Evolutionary conservation across 2,329 filamentous ascomycete genomes (phyloP).

Genomic region (Microdochium paspali): DNA sequence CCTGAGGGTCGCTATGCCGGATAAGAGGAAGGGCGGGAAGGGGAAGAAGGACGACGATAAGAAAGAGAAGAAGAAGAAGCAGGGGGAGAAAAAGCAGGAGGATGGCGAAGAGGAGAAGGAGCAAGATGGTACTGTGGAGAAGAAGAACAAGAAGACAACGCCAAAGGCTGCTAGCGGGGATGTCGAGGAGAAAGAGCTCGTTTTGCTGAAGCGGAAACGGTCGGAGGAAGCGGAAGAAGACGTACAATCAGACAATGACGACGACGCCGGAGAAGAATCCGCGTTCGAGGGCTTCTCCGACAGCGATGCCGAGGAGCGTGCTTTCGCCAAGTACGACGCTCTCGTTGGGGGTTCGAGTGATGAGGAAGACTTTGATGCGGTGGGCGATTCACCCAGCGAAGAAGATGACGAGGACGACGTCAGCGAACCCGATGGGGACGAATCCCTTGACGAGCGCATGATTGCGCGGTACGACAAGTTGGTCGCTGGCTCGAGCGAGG

Average conservation of each 20-base stretch:
- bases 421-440: slow-evolving; percentile 12
- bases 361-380: slow-evolving; percentile 27
- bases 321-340: slow-evolving; percentile 32
- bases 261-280: slow-evolving; percentile 10
- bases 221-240: slow-evolving; percentile 9
- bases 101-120: slow-evolving; percentile 11
- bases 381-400: slow-evolving; percentile 20
- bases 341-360: slow-evolving; percentile 34
- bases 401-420: slow-evolving; percentile 21
- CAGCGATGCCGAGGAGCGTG: slow-evolving; percentile 24
- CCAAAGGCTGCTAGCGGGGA: slow-evolving; percentile 7
- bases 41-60: slow-evolving; percentile 16
- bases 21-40: slow-evolving; percentile 24
- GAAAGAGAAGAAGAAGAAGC: slow-evolving; percentile 18
- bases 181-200: slow-evolving; percentile 12
- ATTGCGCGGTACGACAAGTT: slow-evolving; percentile 33
- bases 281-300: slow-evolving; percentile 16
- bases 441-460: slow-evolving; percentile 10
- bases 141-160: slow-evolving; percentile 6
- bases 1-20: slow-evolving; percentile 37
- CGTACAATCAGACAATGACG: slow-evolving; percentile 13
- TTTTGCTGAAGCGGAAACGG: slow-evolving; percentile 20
- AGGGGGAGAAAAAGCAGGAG: no score
- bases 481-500: slow-evolving; percentile 32
- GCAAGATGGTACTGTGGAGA: slow-evolving; percentile 6